Conservation (phyloP, 768 basidiomycete genomes). For the Russula sp. region DNA sequence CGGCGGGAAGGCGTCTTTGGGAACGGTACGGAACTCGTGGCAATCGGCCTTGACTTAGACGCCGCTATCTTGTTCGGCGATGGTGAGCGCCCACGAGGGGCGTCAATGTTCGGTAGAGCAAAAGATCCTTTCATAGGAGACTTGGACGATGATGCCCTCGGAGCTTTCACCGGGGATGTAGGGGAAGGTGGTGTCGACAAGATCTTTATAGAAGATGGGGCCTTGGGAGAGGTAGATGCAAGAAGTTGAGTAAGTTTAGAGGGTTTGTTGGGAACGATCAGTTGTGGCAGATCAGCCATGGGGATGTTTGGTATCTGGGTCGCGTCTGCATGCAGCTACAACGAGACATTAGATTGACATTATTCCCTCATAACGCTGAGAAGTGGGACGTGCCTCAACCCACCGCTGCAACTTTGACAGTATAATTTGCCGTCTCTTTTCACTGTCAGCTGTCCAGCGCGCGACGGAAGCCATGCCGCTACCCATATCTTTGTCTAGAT, state of each 20-base stretch:
- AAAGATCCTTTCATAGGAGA: constrained; percentile 34
- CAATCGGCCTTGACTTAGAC: constrained; percentile 38
- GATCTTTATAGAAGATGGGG: constrained; percentile 35
- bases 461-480: constrained; percentile 89
- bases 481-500: constrained; percentile 74
- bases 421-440: constrained; percentile 58
- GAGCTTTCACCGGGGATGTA: constrained; percentile 36
- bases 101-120: constrained; percentile 40
- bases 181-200: constrained; percentile 37
- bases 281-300: constrained; percentile 59
- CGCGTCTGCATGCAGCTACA: constrained; percentile 51
- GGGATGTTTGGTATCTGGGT: constrained; percentile 56
- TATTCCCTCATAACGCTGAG: neutral
- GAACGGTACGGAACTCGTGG: constrained; percentile 50
- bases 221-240: constrained; percentile 71
- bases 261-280: constrained; percentile 51
- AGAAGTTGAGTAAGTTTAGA: constrained; percentile 69
- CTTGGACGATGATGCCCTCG: constrained; percentile 38
- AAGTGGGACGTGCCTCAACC: constrained; percentile 49
- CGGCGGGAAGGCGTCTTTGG: constrained; percentile 61
- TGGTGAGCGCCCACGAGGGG: constrained; percentile 52
- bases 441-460: constrained; percentile 74
- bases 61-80: constrained; percentile 32
- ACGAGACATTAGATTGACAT: constrained; percentile 20
- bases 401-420: constrained; percentile 60